Evolutionary conservation across 371 early-diverging fungal species (phyloP).

Genomic region (Thermomucor indicae-seudaticae): DNA sequence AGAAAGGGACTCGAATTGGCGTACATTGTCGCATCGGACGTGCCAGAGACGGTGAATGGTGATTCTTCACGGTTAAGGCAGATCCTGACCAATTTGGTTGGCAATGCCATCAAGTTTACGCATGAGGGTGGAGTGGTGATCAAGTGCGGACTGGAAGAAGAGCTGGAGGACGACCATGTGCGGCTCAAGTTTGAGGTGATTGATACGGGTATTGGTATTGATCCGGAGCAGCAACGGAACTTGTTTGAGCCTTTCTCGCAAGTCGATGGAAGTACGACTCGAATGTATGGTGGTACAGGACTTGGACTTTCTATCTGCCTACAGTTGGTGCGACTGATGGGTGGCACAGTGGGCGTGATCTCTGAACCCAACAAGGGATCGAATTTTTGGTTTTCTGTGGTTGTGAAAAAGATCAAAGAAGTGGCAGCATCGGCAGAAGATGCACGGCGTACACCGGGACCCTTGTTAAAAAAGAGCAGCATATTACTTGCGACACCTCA

Average conservation of each 20-base stretch:
- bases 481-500: constrained; percentile 35
- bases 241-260: constrained; percentile 64
- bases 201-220: constrained; percentile 65
- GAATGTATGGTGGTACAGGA: constrained; percentile 62
- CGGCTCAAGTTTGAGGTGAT: constrained; percentile 47
- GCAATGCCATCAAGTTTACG: constrained; percentile 69
- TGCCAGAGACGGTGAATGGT: constrained; percentile 36
- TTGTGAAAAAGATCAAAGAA: constrained; percentile 25
- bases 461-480: constrained; percentile 17
- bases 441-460: constrained; percentile 10
- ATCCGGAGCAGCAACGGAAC: constrained; percentile 42
- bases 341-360: constrained; percentile 49
- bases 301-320: constrained; percentile 59
- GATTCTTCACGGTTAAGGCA: constrained; percentile 46
- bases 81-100: constrained; percentile 43
- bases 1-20: constrained; percentile 50
- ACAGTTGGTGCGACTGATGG: constrained; percentile 54
- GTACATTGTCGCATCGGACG: constrained; percentile 43
- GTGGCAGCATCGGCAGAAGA: constrained; percentile 13
- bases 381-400: constrained; percentile 55
- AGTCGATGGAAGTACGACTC: constrained; percentile 56
- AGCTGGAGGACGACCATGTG: constrained; percentile 10
- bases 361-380: constrained; percentile 51
- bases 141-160: constrained; percentile 30
- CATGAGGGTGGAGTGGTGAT: constrained; percentile 55